Percentiles rank a stretch among this genome's conserved stretches.
Evolutionary conservation across 2,329 filamentous ascomycete species (phyloP).

Genomic region (Claviceps pazoutovae): DNA sequence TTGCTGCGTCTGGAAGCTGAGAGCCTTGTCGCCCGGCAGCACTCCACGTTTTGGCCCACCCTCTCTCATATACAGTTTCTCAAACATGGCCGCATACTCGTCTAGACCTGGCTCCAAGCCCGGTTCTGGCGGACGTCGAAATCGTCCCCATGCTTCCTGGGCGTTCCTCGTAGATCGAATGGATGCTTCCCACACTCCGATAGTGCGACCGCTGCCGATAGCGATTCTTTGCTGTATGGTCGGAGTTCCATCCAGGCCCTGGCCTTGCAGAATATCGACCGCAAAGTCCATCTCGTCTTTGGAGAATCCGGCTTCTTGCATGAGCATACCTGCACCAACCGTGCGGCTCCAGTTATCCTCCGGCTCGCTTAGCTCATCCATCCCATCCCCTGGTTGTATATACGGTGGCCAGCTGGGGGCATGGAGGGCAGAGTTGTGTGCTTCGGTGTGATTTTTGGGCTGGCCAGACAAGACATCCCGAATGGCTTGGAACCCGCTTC

Average conservation of each 20-base stretch:
- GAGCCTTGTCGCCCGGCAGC: conserved; percentile 46
- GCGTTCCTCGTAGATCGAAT: conserved; percentile 46
- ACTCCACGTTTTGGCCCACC: conserved; percentile 14
- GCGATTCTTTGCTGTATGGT: conserved; percentile 36
- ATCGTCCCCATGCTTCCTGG: conserved; percentile 45
- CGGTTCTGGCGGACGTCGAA: conserved; percentile 23
- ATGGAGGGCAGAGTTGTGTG: conserved; percentile 32
- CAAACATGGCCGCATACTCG: conserved; percentile 47
- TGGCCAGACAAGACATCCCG: conserved; percentile 37
- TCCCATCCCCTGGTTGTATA: conserved; percentile 40
- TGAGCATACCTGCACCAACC: conserved; percentile 37
- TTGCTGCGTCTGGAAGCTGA: conserved; percentile 26
- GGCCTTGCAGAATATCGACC: conserved; percentile 39
- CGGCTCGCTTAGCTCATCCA: conserved; percentile 38
- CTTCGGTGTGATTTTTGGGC: conserved; percentile 37
- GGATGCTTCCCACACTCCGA: conserved; percentile 37
- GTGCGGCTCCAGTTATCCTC: conserved; percentile 41
- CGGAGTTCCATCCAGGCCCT: conserved; percentile 34
- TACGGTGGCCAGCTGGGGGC: conserved; percentile 47
- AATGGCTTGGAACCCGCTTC: conserved; percentile 39
- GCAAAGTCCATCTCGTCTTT: conserved; percentile 32
- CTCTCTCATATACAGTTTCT: conserved; percentile 33
- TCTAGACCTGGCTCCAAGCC: conserved; percentile 21
- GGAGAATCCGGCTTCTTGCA: conserved; percentile 42
- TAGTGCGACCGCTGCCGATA: conserved; percentile 7